These are phyloP conservation scores for Athelia psychrophila DNA, from an alignment of 1,284 basidiomycete genomes.

Conservation along the genomic window DNA sequence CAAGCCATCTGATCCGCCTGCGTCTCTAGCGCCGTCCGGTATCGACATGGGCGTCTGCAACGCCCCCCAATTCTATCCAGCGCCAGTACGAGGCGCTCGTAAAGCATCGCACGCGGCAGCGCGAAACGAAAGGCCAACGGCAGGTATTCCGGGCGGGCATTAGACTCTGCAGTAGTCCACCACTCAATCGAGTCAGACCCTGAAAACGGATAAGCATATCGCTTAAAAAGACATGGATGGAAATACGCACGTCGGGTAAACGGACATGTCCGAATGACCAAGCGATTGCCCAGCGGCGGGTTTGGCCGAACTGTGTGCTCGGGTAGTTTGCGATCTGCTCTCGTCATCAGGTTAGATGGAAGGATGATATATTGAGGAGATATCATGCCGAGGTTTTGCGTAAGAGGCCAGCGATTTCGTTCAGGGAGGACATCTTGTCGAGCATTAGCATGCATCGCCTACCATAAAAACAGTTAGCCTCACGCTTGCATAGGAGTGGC, in stretches of 20 bases:
- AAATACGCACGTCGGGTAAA: constrained; percentile 58
- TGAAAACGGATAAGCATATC: not conserved
- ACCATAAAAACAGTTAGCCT: too few species aligned
- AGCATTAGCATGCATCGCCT: constrained; percentile 95
- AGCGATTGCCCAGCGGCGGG: constrained; percentile 84
- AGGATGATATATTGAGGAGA: not conserved
- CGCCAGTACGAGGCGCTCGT: not conserved
- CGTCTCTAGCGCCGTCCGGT: not conserved
- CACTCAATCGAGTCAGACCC: not conserved
- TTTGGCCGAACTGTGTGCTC: constrained; percentile 76
- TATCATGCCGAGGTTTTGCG: constrained; percentile 38
- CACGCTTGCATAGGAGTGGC: too few species aligned
- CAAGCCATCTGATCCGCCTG: not conserved
- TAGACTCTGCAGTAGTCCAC: too few species aligned
- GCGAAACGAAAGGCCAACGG: not conserved
- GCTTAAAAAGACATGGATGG: not conserved
- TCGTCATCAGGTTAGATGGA: not conserved
- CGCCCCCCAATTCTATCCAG: not conserved
- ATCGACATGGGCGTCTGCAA: not conserved
- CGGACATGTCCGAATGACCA: constrained; percentile 74
- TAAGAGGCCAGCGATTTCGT: constrained; percentile 56
- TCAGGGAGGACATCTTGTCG: constrained; percentile 79
- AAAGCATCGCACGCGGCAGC: not conserved
- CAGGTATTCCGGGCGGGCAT: too few species aligned
- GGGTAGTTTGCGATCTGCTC: constrained; percentile 81